Conservation (phyloP, 257 asterid species). For the Solanum boliviense region DNA sequence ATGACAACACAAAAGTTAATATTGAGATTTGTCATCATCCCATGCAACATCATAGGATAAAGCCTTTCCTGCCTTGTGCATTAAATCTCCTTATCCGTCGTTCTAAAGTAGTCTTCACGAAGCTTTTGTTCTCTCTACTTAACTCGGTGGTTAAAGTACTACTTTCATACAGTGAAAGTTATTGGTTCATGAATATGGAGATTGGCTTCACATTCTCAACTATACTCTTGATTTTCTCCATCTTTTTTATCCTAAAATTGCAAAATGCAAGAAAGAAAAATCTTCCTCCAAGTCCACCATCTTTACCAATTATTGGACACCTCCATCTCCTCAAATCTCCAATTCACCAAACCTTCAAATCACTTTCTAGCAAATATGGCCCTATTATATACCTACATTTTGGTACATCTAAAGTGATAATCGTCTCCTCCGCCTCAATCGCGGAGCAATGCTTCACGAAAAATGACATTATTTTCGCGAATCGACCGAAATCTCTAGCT, state of each 20-base stretch:
- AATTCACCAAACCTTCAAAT: constrained; percentile 23
- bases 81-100: neutral
- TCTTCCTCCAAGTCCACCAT: constrained; percentile 42
- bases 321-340: constrained; percentile 39
- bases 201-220: constrained; percentile 3
- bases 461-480: constrained; percentile 34
- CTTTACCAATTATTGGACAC: constrained; percentile 41
- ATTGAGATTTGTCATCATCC: neutral
- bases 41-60: neutral
- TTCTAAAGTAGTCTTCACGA: neutral
- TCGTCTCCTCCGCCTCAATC: constrained; percentile 33
- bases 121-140: neutral
- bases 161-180: neutral
- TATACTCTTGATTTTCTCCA: neutral
- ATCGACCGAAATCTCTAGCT: constrained; percentile 28
- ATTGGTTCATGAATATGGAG: neutral
- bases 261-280: constrained; percentile 4
- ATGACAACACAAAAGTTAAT: neutral
- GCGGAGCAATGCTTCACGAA: constrained; percentile 38
- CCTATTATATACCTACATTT: constrained; percentile 27
- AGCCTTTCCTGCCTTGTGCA: neutral
- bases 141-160: neutral
- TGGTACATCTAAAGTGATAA: constrained; percentile 20
- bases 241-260: constrained; percentile 6
- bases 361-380: constrained; percentile 32